These are phyloP conservation scores for Aphelidium insulamus DNA, from an alignment of 371 early-diverging fungal genomes.

Conservation along the genomic window DNA sequence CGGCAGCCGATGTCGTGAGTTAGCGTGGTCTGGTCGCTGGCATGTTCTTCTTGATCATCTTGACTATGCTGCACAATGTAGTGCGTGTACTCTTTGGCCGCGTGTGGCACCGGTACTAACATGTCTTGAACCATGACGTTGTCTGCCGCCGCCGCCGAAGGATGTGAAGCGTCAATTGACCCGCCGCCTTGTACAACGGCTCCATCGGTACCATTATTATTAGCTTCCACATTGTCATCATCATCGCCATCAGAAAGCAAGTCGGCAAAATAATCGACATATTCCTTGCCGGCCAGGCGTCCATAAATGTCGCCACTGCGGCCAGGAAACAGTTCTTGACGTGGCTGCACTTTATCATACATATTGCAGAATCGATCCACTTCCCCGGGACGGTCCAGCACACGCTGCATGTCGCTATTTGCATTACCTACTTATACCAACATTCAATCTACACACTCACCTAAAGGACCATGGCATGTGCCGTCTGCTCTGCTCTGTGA, in stretches of 20 bases:
- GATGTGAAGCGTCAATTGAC: not conserved
- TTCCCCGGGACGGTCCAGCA: no score
- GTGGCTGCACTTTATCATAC: no score
- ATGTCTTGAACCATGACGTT: not conserved
- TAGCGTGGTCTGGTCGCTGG: not conserved
- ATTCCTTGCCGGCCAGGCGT: not conserved
- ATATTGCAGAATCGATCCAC: no score
- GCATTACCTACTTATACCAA: no score
- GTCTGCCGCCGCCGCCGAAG: not conserved
- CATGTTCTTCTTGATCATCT: not conserved
- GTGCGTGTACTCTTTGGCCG: not conserved
- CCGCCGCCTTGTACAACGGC: not conserved
- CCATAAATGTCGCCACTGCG: not conserved
- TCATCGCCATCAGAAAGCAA: not conserved
- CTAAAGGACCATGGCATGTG: no score
- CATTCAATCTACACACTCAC: no score
- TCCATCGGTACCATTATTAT: constrained; percentile 1
- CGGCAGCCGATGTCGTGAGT: not conserved
- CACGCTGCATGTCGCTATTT: no score
- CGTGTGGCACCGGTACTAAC: not conserved
- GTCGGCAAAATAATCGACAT: not conserved
- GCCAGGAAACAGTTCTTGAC: no score
- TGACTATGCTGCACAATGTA: no score
- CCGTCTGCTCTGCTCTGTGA: no score
- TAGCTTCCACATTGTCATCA: not conserved